A percentile compares a stretch with the other conserved stretches of the same genome.
These are phyloP conservation scores for Ammopiptanthus mongolicus DNA, from an alignment of 306 rosid species.

Conservation along the genomic window DNA sequence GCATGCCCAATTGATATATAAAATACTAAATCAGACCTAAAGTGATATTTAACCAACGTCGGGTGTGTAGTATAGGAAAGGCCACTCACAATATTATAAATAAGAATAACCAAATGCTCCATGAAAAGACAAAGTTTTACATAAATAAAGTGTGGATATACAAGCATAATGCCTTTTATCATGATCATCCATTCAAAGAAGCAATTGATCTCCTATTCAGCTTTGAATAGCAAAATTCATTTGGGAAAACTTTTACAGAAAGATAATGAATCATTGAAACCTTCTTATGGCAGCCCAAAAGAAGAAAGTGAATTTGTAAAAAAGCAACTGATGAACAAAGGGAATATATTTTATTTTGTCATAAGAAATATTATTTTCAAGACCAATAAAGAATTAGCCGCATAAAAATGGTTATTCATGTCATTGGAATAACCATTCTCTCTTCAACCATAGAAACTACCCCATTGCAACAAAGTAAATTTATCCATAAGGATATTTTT, in stretches of 20 bases:
- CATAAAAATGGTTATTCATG: conserved; percentile 2
- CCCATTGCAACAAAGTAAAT: background rate
- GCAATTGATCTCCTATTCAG: background rate
- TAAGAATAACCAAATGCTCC: background rate
- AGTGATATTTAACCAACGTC: background rate
- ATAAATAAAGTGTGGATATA: background rate
- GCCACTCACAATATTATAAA: background rate
- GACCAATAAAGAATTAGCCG: conserved; percentile 8
- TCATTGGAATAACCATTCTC: background rate
- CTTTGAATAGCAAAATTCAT: background rate
- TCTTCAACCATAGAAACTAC: background rate
- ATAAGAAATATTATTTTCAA: background rate
- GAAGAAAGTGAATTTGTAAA: background rate
- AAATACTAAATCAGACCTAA: conserved; percentile 15
- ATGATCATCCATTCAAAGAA: conserved; percentile 8
- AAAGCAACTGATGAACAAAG: background rate
- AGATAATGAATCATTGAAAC: background rate
- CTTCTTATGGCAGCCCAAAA: background rate
- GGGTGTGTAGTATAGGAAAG: background rate
- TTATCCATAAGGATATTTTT: background rate
- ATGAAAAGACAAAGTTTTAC: background rate
- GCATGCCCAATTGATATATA: conserved; percentile 27
- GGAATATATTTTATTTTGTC: background rate
- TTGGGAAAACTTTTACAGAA: background rate
- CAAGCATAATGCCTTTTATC: background rate